phyloP scores from a whole-genome alignment of 2,329 filamentous ascomycete genomes.

The Aaosphaeria arxii region DNA sequence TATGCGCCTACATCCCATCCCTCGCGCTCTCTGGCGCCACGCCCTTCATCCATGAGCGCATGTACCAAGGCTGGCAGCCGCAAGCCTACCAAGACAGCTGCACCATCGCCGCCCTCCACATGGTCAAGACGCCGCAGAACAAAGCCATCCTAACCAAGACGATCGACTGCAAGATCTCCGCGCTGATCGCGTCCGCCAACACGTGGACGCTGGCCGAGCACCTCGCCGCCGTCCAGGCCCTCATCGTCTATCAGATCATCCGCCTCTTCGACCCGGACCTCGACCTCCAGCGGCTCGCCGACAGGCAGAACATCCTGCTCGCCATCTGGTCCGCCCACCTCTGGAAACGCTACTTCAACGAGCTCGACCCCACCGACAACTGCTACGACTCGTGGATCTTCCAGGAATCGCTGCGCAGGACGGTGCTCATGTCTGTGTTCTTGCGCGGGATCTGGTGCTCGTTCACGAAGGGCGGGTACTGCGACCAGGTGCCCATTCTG shows the following conservation, averaged over 20 bases:
- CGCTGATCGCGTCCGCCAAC: conserved; percentile 8
- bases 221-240: conserved; percentile 28
- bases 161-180: conserved; percentile 19
- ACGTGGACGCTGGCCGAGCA: conserved; percentile 22
- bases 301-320: conserved; percentile 18
- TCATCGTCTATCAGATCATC: conserved; percentile 31
- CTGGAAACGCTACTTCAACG: conserved; percentile 24
- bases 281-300: conserved; percentile 10
- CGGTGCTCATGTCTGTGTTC: conserved; percentile 25
- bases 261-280: conserved; percentile 24
- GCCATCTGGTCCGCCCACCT: conserved; percentile 24
- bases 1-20: conserved; percentile 16
- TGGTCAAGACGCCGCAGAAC: conserved; percentile 19
- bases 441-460: conserved; percentile 21
- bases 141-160: conserved; percentile 11
- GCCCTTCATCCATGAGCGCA: conserved; percentile 19
- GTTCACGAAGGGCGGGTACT: conserved; percentile 15
- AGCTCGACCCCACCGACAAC: conserved; percentile 7
- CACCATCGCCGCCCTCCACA: conserved; percentile 20
- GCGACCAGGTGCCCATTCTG: conserved; percentile 20
- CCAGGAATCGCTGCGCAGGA: conserved; percentile 25
- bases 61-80: conserved; percentile 18
- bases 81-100: conserved; percentile 24
- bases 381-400: conserved; percentile 19
- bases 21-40: conserved; percentile 22